phyloP scores from a whole-genome alignment of 805 yeast species.

The Ogataea polymorpha region DNA sequence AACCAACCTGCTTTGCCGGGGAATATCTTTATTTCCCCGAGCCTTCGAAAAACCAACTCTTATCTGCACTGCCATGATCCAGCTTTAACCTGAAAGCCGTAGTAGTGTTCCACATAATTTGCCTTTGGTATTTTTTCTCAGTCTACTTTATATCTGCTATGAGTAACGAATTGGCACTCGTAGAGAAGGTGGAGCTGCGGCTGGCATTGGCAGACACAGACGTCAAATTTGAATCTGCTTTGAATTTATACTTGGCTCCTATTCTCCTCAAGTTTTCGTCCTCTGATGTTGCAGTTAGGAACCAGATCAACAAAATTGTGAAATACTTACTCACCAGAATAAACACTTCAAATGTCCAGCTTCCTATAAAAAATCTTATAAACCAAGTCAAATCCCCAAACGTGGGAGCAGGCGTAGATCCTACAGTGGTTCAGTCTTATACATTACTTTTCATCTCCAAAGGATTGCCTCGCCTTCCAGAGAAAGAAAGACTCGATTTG shows the following conservation, averaged over 20 bases:
- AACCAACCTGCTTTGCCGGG: too few relatives aligned
- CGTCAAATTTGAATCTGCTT: constrained; percentile 55
- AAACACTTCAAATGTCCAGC: constrained; percentile 49
- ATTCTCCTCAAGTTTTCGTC: constrained; percentile 76
- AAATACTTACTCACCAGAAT: constrained; percentile 67
- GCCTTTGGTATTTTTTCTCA: constrained; percentile 5
- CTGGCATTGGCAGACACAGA: constrained; percentile 74
- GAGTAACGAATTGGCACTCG: constrained; percentile 52
- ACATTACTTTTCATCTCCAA: constrained; percentile 64
- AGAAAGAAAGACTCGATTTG: constrained; percentile 36
- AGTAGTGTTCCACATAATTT: constrained; percentile 7
- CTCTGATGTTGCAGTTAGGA: constrained; percentile 59
- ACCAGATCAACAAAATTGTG: constrained; percentile 58
- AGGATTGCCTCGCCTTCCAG: constrained; percentile 56
- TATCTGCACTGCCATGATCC: constrained; percentile 11
- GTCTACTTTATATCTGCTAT: constrained; percentile 1
- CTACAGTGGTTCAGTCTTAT: constrained; percentile 54
- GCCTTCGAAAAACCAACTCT: background rate
- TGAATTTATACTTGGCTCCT: constrained; percentile 70
- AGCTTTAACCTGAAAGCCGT: background rate
- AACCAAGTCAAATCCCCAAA: constrained; percentile 60
- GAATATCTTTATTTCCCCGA: too few relatives aligned
- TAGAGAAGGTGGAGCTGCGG: constrained; percentile 77
- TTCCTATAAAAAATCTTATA: constrained; percentile 64
- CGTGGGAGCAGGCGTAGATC: constrained; percentile 39